phyloP scores from a whole-genome alignment of 106 monocot genomes.

The Dendrobium huoshanense region DNA sequence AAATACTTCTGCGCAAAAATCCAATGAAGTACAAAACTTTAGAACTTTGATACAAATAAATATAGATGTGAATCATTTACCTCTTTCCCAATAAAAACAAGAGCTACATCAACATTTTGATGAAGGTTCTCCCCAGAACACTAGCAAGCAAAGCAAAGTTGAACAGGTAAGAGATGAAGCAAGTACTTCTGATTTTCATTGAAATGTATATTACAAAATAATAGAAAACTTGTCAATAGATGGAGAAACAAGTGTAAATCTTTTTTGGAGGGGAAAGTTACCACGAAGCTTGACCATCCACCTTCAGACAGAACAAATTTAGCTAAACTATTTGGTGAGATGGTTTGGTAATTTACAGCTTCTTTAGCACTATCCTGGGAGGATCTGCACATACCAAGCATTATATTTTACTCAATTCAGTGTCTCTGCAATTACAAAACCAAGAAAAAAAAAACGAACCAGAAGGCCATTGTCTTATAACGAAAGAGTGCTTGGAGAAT shows the following conservation, averaged over 20 bases:
- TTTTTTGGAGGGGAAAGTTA: slow-evolving; percentile 9
- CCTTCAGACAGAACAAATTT: slow-evolving; percentile 75
- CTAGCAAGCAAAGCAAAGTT: slow-evolving; percentile 25
- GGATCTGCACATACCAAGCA: slow-evolving; percentile 25
- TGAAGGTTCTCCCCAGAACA: slow-evolving; percentile 39
- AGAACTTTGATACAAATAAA: not conserved
- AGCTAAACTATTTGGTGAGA: slow-evolving; percentile 63
- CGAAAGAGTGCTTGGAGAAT: not conserved
- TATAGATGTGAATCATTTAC: slow-evolving; percentile 16
- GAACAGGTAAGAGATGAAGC: not conserved
- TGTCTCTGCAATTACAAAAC: not conserved
- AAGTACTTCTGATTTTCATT: not conserved
- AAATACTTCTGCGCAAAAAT: not conserved
- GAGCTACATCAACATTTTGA: slow-evolving; percentile 57
- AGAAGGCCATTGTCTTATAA: not conserved
- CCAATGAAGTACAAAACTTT: not conserved
- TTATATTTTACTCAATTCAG: not conserved
- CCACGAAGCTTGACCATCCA: slow-evolving; percentile 86
- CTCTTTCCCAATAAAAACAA: slow-evolving; percentile 86
- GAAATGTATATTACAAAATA: not conserved
- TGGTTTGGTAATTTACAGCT: slow-evolving; percentile 51
- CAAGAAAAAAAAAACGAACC: not conserved
- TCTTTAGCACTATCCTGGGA: slow-evolving; percentile 36
- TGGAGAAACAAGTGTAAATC: not conserved
- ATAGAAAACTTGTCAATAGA: not conserved